Percentiles rank a stretch among this genome's conserved stretches.
Evolutionary conservation across 805 yeast species (phyloP).

Genomic region (Yarrowia bubula): DNA sequence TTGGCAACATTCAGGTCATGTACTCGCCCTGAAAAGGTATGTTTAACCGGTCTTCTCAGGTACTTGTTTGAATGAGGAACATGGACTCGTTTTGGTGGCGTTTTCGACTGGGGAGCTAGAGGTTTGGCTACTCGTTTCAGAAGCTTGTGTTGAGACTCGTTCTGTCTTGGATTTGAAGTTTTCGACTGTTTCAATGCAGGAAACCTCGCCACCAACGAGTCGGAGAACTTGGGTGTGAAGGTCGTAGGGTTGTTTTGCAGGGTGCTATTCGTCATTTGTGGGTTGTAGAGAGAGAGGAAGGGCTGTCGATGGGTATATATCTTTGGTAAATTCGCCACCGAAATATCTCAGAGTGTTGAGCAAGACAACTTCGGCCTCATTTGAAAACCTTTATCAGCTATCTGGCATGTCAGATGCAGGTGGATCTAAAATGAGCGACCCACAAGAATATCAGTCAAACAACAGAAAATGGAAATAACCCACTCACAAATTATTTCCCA

Average conservation of each 20-base stretch:
- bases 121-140: constrained; percentile 3
- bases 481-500: no score
- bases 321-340: not conserved
- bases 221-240: constrained; percentile 7
- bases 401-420: constrained; percentile 6
- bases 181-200: constrained; percentile 1
- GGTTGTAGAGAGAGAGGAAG: not conserved
- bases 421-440: not conserved
- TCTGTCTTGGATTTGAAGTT: not conserved
- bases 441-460: no score
- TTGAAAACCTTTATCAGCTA: not conserved
- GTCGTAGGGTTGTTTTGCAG: not conserved
- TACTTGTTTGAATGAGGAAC: not conserved
- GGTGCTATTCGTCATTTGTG: not conserved
- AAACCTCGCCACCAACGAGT: constrained; percentile 2
- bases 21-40: not conserved
- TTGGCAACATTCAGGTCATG: not conserved
- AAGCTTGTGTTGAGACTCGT: not conserved
- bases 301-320: not conserved
- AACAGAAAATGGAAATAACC: no score
- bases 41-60: not conserved
- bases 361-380: not conserved
- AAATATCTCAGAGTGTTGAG: not conserved
- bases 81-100: not conserved
- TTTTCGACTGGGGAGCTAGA: not conserved